phyloP scores from a whole-genome alignment of 371 early-diverging fungal species.

The Mucor racemosus region DNA sequence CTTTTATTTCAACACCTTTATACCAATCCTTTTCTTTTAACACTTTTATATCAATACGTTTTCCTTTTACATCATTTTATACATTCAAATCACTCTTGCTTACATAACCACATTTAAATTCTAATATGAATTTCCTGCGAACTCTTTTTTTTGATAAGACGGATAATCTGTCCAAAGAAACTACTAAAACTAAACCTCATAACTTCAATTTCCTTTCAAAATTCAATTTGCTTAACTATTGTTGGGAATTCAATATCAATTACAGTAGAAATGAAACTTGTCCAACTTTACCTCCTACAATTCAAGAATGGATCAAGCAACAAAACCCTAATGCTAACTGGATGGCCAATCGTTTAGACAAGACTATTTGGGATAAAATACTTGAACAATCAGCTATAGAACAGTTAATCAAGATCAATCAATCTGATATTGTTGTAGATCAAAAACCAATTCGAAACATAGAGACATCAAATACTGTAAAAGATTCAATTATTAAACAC shows the following conservation, averaged over 20 bases:
- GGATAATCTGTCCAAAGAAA: neutral
- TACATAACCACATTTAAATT: neutral
- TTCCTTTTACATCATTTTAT: too few species aligned
- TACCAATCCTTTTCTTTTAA: too few species aligned
- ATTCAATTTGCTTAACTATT: neutral
- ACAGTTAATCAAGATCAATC: neutral
- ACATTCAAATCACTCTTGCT: neutral
- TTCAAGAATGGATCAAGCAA: constrained; percentile 1
- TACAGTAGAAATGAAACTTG: neutral
- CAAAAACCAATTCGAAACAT: too few species aligned
- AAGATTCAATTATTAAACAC: too few species aligned
- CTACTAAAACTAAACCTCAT: neutral
- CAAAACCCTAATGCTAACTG: neutral
- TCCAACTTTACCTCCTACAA: neutral
- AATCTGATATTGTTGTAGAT: too few species aligned
- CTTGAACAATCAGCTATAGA: neutral
- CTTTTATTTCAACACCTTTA: too few species aligned
- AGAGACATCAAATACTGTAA: too few species aligned
- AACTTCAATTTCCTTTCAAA: neutral
- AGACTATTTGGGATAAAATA: neutral
- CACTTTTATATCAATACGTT: too few species aligned
- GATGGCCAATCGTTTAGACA: neutral
- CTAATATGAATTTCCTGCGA: neutral
- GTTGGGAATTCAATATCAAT: neutral
- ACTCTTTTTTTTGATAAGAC: neutral